Evolutionary conservation across 2,329 filamentous ascomycete genomes (phyloP).

Genomic region (Aspergillus hiratsukae): DNA sequence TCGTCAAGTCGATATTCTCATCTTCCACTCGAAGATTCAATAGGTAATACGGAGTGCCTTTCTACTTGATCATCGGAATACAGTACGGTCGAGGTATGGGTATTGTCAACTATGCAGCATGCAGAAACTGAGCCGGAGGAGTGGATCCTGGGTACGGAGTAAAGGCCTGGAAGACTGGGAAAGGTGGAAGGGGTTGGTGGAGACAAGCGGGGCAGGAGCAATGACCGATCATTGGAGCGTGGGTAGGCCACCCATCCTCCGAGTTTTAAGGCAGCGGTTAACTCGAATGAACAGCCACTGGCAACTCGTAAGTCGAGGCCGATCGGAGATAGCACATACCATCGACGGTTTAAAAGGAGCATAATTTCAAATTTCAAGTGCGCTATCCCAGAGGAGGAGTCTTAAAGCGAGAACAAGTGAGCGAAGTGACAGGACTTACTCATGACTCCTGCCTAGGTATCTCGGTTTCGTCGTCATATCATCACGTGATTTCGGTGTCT

Average conservation of each 20-base stretch:
- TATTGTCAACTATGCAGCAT: slow-evolving; percentile 7
- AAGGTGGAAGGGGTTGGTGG: slow-evolving; percentile 1
- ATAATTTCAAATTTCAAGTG: neutral
- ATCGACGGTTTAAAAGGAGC: too few species aligned
- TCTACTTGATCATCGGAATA: neutral
- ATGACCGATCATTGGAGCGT: slow-evolving; percentile 6
- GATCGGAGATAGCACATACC: neutral
- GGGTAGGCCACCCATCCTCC: slow-evolving; percentile 2
- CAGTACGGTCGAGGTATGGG: slow-evolving; percentile 3
- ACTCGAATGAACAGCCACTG: slow-evolving; percentile 9
- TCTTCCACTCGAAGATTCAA: neutral
- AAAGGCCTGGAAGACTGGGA: slow-evolving; percentile 6
- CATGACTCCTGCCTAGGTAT: too few species aligned
- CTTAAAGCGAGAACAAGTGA: neutral
- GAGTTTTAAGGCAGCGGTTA: slow-evolving; percentile 8
- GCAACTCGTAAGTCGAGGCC: neutral
- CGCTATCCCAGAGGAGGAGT: neutral
- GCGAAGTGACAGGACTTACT: too few species aligned
- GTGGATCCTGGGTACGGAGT: slow-evolving; percentile 19
- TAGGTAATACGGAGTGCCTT: too few species aligned
- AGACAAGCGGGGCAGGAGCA: slow-evolving; percentile 6
- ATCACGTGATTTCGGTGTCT: neutral
- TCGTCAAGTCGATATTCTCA: neutral
- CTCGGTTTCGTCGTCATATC: too few species aligned
- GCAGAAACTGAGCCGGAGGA: slow-evolving; percentile 12